phyloP scores from a whole-genome alignment of 805 yeast genomes.

The Wickerhamiella cacticola region DNA sequence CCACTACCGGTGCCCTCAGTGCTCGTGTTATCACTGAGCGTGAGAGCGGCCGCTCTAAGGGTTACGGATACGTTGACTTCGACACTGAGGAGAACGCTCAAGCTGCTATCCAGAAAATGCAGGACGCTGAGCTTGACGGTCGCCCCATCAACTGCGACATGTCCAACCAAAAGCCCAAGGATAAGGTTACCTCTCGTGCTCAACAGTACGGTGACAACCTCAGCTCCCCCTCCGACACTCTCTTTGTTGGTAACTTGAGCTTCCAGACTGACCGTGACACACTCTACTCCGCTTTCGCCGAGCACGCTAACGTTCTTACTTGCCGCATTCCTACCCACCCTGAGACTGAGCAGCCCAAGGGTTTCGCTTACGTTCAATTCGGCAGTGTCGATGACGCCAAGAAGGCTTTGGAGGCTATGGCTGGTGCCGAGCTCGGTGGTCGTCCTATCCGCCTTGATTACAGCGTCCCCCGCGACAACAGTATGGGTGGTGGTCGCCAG shows the following conservation, averaged over 20 bases:
- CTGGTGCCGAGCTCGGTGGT: constrained; percentile 81
- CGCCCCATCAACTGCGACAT: constrained; percentile 90
- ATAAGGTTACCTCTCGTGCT: constrained; percentile 64
- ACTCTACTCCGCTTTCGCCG: constrained; percentile 59
- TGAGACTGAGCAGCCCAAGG: constrained; percentile 97
- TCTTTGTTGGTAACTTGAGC: constrained; percentile 91
- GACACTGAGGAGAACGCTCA: constrained; percentile 65
- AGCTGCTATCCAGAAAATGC: constrained; percentile 71
- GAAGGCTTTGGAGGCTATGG: constrained; percentile 72
- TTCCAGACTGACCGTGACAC: constrained; percentile 78
- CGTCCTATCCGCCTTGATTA: constrained; percentile 91
- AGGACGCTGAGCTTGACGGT: constrained; percentile 93
- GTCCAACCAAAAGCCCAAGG: constrained; percentile 64
- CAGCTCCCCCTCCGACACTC: constrained; percentile 87
- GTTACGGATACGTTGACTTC: constrained; percentile 91
- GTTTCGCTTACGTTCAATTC: constrained; percentile 96
- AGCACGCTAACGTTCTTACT: constrained; percentile 70
- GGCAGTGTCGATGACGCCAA: constrained; percentile 79
- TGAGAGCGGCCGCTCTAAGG: constrained; percentile 85
- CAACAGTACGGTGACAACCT: constrained; percentile 79
- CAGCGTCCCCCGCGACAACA: constrained; percentile 75
- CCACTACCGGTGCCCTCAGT: constrained; percentile 60
- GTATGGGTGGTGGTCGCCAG: constrained; percentile 33
- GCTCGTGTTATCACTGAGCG: constrained; percentile 94
- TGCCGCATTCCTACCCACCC: constrained; percentile 97